Evolutionary conservation across 371 early-diverging fungal genomes (phyloP).

Genomic region (Mortierella sp.): DNA sequence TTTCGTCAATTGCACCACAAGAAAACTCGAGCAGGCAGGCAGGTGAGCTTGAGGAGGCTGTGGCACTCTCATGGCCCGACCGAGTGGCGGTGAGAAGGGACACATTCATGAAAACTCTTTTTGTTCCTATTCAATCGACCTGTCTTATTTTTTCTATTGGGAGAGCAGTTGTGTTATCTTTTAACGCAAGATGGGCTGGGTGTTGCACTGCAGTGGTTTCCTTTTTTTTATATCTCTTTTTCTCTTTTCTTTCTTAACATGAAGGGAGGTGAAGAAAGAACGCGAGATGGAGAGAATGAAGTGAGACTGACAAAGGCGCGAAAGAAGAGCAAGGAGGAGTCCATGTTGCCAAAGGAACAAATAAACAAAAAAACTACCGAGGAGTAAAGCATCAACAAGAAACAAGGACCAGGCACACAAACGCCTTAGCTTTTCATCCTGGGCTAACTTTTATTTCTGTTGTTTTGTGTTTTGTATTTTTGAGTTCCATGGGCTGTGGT

Average conservation of each 20-base stretch:
- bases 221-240: background rate
- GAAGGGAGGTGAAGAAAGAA: background rate
- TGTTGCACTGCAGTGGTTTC: background rate
- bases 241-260: background rate
- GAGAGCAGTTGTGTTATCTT: background rate
- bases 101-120: background rate
- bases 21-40: too few species aligned
- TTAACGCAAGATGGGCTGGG: background rate
- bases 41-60: background rate
- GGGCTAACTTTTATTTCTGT: background rate
- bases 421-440: background rate
- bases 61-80: background rate
- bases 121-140: background rate
- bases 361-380: background rate
- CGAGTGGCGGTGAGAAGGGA: constrained; percentile 4
- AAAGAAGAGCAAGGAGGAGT: background rate
- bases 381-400: background rate
- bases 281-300: background rate
- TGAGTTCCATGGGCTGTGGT: constrained; percentile 1
- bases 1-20: background rate
- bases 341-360: background rate
- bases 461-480: background rate
- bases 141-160: background rate
- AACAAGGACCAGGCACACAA: background rate
- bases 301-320: background rate